Evolutionary conservation across 2,329 filamentous ascomycete species (phyloP).

Genomic region (Trichoderma hamatum): DNA sequence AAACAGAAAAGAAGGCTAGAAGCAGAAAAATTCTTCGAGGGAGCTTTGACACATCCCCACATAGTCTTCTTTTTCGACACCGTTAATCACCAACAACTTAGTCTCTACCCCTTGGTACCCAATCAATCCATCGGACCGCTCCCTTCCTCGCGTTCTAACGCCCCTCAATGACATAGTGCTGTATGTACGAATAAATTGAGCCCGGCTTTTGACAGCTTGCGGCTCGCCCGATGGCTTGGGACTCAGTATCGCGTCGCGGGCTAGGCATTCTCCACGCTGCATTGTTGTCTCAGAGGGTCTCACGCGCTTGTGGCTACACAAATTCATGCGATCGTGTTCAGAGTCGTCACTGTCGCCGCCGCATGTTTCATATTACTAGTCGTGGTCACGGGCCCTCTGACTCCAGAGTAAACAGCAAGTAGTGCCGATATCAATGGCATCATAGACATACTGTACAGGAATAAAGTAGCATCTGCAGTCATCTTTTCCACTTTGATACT

Average conservation of each 20-base stretch:
- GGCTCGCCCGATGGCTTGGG: constrained; percentile 22
- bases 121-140: constrained; percentile 18
- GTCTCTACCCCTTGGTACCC: constrained; percentile 5
- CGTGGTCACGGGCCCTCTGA: neutral
- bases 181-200: neutral
- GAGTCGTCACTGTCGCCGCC: neutral
- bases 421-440: constrained; percentile 2
- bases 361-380: neutral
- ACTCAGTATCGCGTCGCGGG: constrained; percentile 20
- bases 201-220: constrained; percentile 10
- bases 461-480: neutral
- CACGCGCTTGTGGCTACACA: neutral
- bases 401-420: neutral
- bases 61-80: neutral
- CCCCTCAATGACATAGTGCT: neutral
- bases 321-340: constrained; percentile 1
- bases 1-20: neutral
- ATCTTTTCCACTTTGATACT: neutral
- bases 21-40: neutral
- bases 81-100: neutral
- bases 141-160: neutral
- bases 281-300: constrained; percentile 5
- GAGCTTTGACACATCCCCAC: constrained; percentile 22
- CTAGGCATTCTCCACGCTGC: constrained; percentile 4
- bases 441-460: neutral